Conservation (phyloP, 2,329 filamentous ascomycete species). For the Plectosphaerella cucumerina region DNA sequence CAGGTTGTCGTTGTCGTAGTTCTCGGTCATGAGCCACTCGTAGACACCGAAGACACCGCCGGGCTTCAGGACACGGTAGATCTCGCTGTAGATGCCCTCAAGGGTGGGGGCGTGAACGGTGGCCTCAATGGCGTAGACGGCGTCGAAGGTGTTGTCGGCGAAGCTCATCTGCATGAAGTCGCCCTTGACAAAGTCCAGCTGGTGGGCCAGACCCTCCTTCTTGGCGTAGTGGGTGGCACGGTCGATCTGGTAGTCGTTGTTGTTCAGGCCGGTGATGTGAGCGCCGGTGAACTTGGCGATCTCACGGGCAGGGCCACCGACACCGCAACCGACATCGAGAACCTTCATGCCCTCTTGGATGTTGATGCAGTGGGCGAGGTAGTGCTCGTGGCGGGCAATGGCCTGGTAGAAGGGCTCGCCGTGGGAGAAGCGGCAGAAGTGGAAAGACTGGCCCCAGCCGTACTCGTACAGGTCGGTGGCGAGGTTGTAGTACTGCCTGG, state of each 20-base stretch:
- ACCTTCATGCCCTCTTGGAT: constrained; percentile 79
- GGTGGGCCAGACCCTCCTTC: constrained; percentile 71
- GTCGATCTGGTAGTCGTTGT: constrained; percentile 96
- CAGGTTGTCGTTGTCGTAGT: constrained; percentile 82
- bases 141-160: constrained; percentile 82
- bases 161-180: constrained; percentile 99
- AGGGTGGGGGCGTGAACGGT: constrained; percentile 87
- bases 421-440: constrained; percentile 88
- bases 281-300: constrained; percentile 88
- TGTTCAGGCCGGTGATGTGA: constrained; percentile 86
- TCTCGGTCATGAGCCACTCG: constrained; percentile 95
- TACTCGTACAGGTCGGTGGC: constrained; percentile 92
- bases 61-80: constrained; percentile 89
- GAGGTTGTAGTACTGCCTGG: constrained; percentile 91
- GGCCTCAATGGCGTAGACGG: constrained; percentile 91
- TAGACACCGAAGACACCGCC: constrained; percentile 91
- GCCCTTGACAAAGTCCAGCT: constrained; percentile 81
- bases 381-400: constrained; percentile 92
- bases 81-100: constrained; percentile 84
- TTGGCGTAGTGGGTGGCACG: constrained; percentile 76
- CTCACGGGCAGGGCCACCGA: constrained; percentile 88
- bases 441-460: constrained; percentile 88
- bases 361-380: constrained; percentile 80
- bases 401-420: constrained; percentile 83
- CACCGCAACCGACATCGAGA: constrained; percentile 92